Evolutionary conservation across 805 yeast genomes (phyloP).

Genomic region (Saturnispora serradocipensis): DNA sequence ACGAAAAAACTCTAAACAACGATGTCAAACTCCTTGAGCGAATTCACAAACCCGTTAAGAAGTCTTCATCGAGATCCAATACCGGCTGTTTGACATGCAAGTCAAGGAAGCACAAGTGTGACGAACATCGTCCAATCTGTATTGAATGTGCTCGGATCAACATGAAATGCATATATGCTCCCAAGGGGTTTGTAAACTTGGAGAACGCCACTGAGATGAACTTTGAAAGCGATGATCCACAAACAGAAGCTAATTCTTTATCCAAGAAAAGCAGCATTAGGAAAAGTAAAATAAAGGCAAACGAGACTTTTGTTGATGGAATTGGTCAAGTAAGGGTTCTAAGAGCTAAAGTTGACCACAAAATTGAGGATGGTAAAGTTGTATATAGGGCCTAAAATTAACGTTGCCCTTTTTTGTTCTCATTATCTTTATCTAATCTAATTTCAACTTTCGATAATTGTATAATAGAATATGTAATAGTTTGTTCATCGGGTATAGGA

Average conservation of each 20-base stretch:
- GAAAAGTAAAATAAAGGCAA: not conserved
- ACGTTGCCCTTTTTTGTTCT: not conserved
- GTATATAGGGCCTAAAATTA: conserved; percentile 2
- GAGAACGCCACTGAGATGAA: not conserved
- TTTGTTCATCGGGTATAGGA: not conserved
- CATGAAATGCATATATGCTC: conserved; percentile 7
- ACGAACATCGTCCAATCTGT: conserved; percentile 46
- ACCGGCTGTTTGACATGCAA: conserved; percentile 46
- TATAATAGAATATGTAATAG: not conserved
- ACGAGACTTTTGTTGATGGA: conserved; percentile 5
- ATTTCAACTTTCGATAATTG: not conserved
- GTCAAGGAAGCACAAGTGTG: conserved; percentile 46
- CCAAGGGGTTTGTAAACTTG: conserved; percentile 5
- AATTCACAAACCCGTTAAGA: conserved; percentile 16
- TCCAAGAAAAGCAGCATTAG: not conserved
- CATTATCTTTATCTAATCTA: not conserved
- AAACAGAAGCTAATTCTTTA: not conserved
- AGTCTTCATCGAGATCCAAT: conserved; percentile 30
- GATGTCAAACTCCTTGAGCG: conserved; percentile 1
- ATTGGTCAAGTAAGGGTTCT: conserved; percentile 5
- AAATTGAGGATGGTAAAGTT: conserved; percentile 2
- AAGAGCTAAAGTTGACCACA: conserved; percentile 7
- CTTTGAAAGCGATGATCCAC: not conserved
- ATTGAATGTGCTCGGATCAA: conserved; percentile 12
- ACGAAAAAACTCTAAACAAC: conserved; percentile 2